Percentiles rank a stretch among this genome's conserved stretches.
These are phyloP conservation scores for Plantago ovata DNA, from an alignment of 257 asterid genomes.

Conservation along the genomic window DNA sequence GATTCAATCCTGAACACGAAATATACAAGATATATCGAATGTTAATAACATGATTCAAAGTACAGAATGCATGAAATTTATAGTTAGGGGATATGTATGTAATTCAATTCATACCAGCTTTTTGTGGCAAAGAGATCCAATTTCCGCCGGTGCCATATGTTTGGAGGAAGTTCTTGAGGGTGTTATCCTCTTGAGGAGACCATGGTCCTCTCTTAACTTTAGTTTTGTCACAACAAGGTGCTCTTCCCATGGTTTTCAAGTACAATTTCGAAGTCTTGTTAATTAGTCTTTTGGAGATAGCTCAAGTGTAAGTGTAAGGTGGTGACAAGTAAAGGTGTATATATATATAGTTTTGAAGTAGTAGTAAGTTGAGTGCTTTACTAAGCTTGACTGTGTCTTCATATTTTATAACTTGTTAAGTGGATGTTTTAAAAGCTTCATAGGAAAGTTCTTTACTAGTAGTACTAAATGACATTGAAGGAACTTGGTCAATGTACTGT, in stretches of 20 bases:
- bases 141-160: constrained; percentile 50
- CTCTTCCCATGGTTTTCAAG: constrained; percentile 62
- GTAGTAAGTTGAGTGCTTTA: too few species aligned
- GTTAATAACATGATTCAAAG: not conserved
- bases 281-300: constrained; percentile 12
- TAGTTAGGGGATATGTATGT: too few species aligned
- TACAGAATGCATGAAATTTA: not conserved
- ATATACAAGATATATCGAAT: not conserved
- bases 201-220: constrained; percentile 82
- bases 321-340: too few species aligned
- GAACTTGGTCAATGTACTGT: too few species aligned
- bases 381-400: too few species aligned
- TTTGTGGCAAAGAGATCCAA: constrained; percentile 56
- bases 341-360: too few species aligned
- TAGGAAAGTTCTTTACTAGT: too few species aligned
- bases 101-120: constrained; percentile 30
- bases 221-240: constrained; percentile 84
- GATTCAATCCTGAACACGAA: constrained; percentile 32
- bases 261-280: constrained; percentile 1
- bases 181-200: constrained; percentile 65
- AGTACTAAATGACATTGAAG: too few species aligned
- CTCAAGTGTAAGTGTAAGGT: too few species aligned
- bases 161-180: constrained; percentile 44
- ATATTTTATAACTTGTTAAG: too few species aligned
- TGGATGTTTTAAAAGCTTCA: too few species aligned